A percentile compares a stretch with the other conserved stretches of the same genome.
Conservation (phyloP, 352 stramenopile genomes). For the Globisporangium heterothallicum region DNA sequence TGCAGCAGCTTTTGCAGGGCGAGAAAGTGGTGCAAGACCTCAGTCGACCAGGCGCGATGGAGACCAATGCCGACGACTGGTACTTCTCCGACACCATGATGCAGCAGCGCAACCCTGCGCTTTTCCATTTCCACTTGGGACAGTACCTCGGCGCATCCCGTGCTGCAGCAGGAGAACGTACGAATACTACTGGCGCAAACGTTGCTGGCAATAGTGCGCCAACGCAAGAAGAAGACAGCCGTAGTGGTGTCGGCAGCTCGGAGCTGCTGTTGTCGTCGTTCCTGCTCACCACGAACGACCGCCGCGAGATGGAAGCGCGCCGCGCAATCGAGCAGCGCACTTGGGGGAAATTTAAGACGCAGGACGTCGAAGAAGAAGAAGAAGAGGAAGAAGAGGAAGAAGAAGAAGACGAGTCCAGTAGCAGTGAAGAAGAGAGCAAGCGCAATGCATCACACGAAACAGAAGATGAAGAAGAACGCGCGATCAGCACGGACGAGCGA, state of each 20-base stretch:
- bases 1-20: constrained; percentile 55
- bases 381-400: constrained; percentile 28
- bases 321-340: constrained; percentile 52
- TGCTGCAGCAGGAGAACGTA: neutral
- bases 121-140: constrained; percentile 83
- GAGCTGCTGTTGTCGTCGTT: constrained; percentile 52
- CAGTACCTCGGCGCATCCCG: too few species aligned
- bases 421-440: constrained; percentile 30
- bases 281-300: constrained; percentile 61
- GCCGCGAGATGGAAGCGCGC: constrained; percentile 58
- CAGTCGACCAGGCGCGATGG: constrained; percentile 5
- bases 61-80: constrained; percentile 21
- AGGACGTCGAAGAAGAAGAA: constrained; percentile 37
- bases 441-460: constrained; percentile 9
- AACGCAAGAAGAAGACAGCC: neutral
- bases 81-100: constrained; percentile 84
- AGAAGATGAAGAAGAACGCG: neutral
- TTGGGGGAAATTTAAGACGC: constrained; percentile 39
- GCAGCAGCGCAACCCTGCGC: constrained; percentile 67
- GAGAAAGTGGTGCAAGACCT: constrained; percentile 10
- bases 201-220: too few species aligned
- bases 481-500: constrained; percentile 28
- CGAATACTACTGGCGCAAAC: neutral
- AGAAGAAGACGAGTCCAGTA: constrained; percentile 35
- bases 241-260: constrained; percentile 2